Conservation (phyloP, 1,139 yeast species). For the Geotrichum macrosporum region DNA sequence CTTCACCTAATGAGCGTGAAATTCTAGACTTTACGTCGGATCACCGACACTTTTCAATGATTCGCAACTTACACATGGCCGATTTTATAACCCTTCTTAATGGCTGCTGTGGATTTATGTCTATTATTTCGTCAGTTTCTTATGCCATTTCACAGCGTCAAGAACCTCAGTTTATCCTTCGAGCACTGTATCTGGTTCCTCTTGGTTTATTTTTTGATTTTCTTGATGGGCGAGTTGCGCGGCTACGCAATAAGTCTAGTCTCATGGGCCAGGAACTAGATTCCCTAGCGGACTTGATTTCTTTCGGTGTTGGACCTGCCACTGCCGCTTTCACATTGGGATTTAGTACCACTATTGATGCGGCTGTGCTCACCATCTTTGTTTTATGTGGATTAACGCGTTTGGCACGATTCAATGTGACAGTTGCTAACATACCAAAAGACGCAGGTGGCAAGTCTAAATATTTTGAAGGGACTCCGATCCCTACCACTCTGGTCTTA, state of each 20-base stretch:
- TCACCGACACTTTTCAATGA: conserved; percentile 51
- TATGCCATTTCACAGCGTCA: conserved; percentile 40
- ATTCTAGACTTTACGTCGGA: conserved; percentile 75
- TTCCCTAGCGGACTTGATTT: conserved; percentile 87
- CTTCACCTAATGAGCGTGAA: conserved; percentile 51
- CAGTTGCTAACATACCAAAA: conserved; percentile 88
- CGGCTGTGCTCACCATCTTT: conserved; percentile 70
- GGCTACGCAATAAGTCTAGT: conserved; percentile 86
- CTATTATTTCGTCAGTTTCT: conserved; percentile 79
- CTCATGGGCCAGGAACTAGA: conserved; percentile 97
- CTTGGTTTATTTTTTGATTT: conserved; percentile 92
- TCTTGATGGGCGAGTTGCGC: conserved; percentile 94
- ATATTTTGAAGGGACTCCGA: conserved; percentile 87
- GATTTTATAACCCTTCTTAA: conserved; percentile 91
- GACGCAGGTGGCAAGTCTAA: conserved; percentile 74
- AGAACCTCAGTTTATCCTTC: conserved; percentile 55
- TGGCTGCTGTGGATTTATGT: conserved; percentile 74
- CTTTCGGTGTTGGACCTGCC: conserved; percentile 93
- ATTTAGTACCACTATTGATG: conserved; percentile 76
- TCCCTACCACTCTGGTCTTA: conserved; percentile 78
- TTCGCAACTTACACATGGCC: conserved; percentile 71
- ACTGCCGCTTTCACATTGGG: conserved; percentile 90
- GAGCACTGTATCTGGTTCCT: conserved; percentile 84
- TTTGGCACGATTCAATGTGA: conserved; percentile 90
- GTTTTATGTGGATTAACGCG: conserved; percentile 92